A percentile compares a stretch with the other conserved stretches of the same genome.
These are phyloP conservation scores for Rhodofomes roseus DNA, from an alignment of 1,284 basidiomycete species.

Conservation along the genomic window DNA sequence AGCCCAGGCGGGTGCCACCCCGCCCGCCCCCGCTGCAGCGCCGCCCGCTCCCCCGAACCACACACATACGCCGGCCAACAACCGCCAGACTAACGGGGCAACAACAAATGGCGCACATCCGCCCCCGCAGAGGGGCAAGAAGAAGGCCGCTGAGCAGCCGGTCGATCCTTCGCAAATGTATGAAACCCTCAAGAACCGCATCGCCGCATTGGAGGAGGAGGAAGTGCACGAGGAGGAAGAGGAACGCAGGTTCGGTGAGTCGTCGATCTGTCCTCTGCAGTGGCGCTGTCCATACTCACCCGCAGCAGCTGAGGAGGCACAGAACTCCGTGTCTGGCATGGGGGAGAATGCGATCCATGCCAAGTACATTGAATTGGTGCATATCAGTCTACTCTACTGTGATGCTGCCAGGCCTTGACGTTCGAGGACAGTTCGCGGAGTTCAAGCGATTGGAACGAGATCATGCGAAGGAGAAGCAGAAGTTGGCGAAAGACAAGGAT, in stretches of 20 bases:
- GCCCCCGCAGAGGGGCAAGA: conserved; percentile 41
- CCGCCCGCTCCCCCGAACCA: conserved; percentile 41
- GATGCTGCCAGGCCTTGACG: not conserved
- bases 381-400: conserved; percentile 8
- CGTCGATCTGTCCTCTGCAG: conserved; percentile 3
- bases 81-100: conserved; percentile 26
- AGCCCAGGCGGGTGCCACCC: conserved; percentile 55
- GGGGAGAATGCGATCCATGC: conserved; percentile 74
- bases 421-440: conserved; percentile 64
- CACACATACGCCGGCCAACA: conserved; percentile 18
- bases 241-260: conserved; percentile 68
- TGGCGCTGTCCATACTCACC: conserved; percentile 4
- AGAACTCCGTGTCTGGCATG: conserved; percentile 74
- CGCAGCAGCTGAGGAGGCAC: conserved; percentile 72
- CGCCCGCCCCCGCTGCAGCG: conserved; percentile 48
- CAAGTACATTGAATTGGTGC: conserved; percentile 81
- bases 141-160: conserved; percentile 65
- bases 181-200: conserved; percentile 78
- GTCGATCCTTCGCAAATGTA: conserved; percentile 82
- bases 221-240: conserved; percentile 81
- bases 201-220: conserved; percentile 81
- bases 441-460: conserved; percentile 78
- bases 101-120: conserved; percentile 30
- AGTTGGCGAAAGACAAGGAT: conserved; percentile 82
- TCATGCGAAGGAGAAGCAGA: conserved; percentile 85